Conservation (phyloP, 805 yeast genomes). For the Candida hungchunana region DNA sequence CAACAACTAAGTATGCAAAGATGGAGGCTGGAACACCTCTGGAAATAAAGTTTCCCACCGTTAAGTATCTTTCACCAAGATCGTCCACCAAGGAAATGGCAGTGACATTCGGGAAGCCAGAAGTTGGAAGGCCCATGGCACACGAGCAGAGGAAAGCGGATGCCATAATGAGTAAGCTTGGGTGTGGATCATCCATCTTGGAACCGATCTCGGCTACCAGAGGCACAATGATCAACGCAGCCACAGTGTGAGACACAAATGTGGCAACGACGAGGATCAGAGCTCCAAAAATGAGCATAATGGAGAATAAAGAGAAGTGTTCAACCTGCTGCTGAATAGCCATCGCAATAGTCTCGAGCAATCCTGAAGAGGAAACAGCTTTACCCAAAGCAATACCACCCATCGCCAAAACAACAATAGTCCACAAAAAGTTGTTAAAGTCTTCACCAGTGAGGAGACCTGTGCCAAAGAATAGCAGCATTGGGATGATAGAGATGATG, state of each 20-base stretch:
- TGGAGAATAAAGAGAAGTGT: constrained; percentile 65
- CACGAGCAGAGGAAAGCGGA: constrained; percentile 74
- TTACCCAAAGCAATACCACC: constrained; percentile 96
- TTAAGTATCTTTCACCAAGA: constrained; percentile 83
- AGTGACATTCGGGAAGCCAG: constrained; percentile 97
- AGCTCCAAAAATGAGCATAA: constrained; percentile 74
- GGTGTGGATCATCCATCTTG: constrained; percentile 70
- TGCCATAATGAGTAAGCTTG: constrained; percentile 69
- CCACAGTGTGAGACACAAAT: constrained; percentile 95
- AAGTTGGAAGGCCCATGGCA: constrained; percentile 97
- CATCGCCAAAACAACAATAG: constrained; percentile 93
- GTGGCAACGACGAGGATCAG: constrained; percentile 84
- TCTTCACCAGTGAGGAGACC: constrained; percentile 86
- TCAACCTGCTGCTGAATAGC: constrained; percentile 62
- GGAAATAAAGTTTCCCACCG: constrained; percentile 80
- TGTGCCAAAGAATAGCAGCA: constrained; percentile 88
- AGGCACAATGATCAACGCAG: constrained; percentile 90
- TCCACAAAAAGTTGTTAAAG: constrained; percentile 95
- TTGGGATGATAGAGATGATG: constrained; percentile 85
- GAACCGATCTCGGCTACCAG: constrained; percentile 87
- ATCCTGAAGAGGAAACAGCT: constrained; percentile 89
- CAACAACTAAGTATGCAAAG: constrained; percentile 65
- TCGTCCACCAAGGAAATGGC: constrained; percentile 95
- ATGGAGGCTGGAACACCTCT: constrained; percentile 89
- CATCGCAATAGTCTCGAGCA: constrained; percentile 72